phyloP scores from a whole-genome alignment of 2,329 filamentous ascomycete genomes.

The Monilinia laxa region DNA sequence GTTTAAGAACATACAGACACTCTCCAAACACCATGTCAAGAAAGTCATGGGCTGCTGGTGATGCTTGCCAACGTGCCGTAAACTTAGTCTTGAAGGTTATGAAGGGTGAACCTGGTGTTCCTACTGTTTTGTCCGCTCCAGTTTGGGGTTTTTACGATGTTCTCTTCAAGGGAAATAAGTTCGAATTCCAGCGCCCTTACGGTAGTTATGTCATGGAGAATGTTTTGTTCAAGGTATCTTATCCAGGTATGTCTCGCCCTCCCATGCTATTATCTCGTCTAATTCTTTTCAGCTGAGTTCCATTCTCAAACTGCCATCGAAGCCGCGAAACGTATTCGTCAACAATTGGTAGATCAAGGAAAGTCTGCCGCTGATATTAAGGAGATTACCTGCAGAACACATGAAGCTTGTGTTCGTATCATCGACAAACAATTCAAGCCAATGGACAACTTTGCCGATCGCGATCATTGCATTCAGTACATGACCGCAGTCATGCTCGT shows the following conservation, averaged over 20 bases:
- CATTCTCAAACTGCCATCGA: constrained; percentile 98
- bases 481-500: constrained; percentile 97
- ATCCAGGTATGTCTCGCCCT: constrained; percentile 65
- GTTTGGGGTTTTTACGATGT: constrained; percentile 99
- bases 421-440: constrained; percentile 99
- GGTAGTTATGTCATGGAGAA: constrained; percentile 99
- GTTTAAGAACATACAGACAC: constrained; percentile 94
- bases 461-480: constrained; percentile 99
- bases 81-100: constrained; percentile 88
- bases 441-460: constrained; percentile 99
- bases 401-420: constrained; percentile 97
- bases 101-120: constrained; percentile 86
- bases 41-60: constrained; percentile 98
- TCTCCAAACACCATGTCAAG: constrained; percentile 99
- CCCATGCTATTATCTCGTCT: constrained; percentile 26
- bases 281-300: constrained; percentile 69
- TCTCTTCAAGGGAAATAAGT: constrained; percentile 92
- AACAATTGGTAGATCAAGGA: constrained; percentile 77
- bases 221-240: constrained; percentile 99
- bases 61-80: constrained; percentile 93
- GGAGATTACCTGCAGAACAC: constrained; percentile 87
- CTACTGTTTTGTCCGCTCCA: constrained; percentile 88
- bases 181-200: constrained; percentile 93
- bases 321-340: constrained; percentile 84
- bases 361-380: constrained; percentile 95